Evolutionary conservation across 306 rosid genomes (phyloP).

Genomic region (Hippophae gyantsensis): DNA sequence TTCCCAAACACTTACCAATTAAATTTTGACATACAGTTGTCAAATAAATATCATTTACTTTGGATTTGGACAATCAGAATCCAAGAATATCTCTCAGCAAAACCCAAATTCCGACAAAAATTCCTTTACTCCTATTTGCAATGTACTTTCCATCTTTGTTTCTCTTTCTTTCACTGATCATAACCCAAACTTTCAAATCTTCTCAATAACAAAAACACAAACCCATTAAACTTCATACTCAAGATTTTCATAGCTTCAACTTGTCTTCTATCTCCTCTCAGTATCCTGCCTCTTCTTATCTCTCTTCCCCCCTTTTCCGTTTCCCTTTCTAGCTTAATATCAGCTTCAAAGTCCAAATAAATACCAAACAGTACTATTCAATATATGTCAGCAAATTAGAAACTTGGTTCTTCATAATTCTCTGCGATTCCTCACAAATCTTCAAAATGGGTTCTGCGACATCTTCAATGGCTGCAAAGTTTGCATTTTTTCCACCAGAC

Average conservation of each 20-base stretch:
- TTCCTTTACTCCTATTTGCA: conserved; percentile 6
- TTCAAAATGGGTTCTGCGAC: conserved; percentile 55
- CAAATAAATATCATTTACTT: not conserved
- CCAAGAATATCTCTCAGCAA: conserved; percentile 22
- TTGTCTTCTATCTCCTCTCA: not conserved
- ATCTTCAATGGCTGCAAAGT: conserved; percentile 63
- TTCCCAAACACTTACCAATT: not conserved
- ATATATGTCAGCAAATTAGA: not conserved
- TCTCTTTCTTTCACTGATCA: conserved; percentile 3
- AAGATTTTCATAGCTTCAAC: conserved; percentile 6
- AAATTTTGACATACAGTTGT: not conserved
- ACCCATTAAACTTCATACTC: conserved; percentile 11
- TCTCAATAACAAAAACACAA: conserved; percentile 22
- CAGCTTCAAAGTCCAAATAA: conserved; percentile 3
- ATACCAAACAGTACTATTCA: conserved; percentile 20
- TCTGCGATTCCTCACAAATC: not conserved
- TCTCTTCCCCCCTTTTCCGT: not conserved
- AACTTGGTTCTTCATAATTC: not conserved
- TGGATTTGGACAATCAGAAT: conserved; percentile 4
- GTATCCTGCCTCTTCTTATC: not conserved
- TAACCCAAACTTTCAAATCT: conserved; percentile 17
- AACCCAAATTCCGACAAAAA: conserved; percentile 28
- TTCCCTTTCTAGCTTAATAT: not conserved
- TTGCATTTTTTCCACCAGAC: conserved; percentile 58
- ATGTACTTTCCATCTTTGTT: conserved; percentile 11